Conservation (phyloP, 768 basidiomycete genomes). For the Lenzites betulinus region DNA sequence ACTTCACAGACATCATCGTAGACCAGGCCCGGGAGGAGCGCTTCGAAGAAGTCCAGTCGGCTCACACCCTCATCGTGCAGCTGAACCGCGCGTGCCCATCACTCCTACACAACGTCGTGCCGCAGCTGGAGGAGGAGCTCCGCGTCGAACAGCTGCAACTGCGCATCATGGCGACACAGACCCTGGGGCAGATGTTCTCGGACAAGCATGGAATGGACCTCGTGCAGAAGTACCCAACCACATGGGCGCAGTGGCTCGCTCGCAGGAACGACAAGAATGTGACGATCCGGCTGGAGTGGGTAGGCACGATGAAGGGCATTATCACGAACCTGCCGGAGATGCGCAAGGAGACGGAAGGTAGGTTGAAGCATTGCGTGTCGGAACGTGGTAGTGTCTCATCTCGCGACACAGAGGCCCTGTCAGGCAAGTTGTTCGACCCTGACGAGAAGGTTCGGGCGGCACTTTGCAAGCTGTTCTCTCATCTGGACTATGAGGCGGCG, state of each 20-base stretch:
- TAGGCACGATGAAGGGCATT: slow-evolving; percentile 67
- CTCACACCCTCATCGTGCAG: slow-evolving; percentile 85
- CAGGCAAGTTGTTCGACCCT: slow-evolving; percentile 73
- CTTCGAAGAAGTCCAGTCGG: slow-evolving; percentile 65
- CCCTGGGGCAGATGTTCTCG: slow-evolving; percentile 88
- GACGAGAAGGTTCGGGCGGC: slow-evolving; percentile 91
- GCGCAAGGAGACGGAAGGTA: slow-evolving; percentile 72
- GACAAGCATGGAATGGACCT: slow-evolving; percentile 75
- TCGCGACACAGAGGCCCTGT: slow-evolving; percentile 51
- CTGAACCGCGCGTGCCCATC: slow-evolving; percentile 79
- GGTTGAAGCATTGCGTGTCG: not conserved
- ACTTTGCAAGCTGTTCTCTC: slow-evolving; percentile 77
- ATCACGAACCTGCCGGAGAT: slow-evolving; percentile 68
- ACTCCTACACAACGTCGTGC: slow-evolving; percentile 87
- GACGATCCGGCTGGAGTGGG: slow-evolving; percentile 73
- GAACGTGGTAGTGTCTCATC: not conserved
- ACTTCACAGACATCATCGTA: slow-evolving; percentile 90
- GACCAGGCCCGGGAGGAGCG: slow-evolving; percentile 61
- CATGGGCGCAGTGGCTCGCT: slow-evolving; percentile 84
- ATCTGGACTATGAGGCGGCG: slow-evolving; percentile 89
- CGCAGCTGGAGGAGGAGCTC: slow-evolving; percentile 90
- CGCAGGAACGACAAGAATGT: slow-evolving; percentile 77
- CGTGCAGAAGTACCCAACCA: slow-evolving; percentile 74
- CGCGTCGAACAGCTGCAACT: slow-evolving; percentile 71
- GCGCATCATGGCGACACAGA: slow-evolving; percentile 80